Conservation (phyloP, 139 green algal species). For the Micractinium sp. region DNA sequence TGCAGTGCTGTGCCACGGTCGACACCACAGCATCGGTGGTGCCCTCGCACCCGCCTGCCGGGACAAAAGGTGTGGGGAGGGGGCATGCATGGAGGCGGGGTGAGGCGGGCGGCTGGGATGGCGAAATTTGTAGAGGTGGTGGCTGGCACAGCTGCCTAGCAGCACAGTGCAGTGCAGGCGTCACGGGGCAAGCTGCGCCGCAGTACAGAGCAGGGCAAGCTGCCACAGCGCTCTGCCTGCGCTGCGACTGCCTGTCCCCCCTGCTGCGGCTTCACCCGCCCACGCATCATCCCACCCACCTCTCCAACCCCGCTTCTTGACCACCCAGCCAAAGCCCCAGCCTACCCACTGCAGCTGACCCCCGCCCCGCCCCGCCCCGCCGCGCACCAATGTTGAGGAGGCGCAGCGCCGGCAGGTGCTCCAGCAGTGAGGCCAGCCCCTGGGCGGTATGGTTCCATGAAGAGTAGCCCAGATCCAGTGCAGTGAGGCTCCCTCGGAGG, state of each 20-base stretch:
- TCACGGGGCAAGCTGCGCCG: too few relatives aligned
- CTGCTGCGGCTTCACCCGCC: neutral
- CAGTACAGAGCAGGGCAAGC: too few relatives aligned
- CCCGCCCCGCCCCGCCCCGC: neutral
- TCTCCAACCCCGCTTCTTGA: too few relatives aligned
- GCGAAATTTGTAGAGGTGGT: too few relatives aligned
- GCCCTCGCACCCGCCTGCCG: slow-evolving; percentile 28
- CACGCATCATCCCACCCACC: neutral
- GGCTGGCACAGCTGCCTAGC: too few relatives aligned
- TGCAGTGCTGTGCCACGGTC: slow-evolving; percentile 6
- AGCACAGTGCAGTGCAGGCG: too few relatives aligned
- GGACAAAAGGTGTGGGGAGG: neutral
- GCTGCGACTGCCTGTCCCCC: too few relatives aligned
- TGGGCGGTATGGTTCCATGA: slow-evolving; percentile 26
- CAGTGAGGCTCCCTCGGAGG: slow-evolving; percentile 11
- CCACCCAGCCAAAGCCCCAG: neutral
- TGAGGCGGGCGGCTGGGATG: neutral
- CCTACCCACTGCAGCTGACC: neutral
- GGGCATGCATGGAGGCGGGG: neutral
- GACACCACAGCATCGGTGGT: slow-evolving; percentile 17
- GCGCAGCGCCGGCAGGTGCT: slow-evolving; percentile 7
- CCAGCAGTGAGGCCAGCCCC: slow-evolving; percentile 31
- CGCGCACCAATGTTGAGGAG: slow-evolving; percentile 43
- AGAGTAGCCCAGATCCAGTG: slow-evolving; percentile 46
- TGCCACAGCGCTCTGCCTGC: too few relatives aligned